These are phyloP conservation scores for Larix sibirica DNA, from an alignment of 83 land plant species.

Conservation along the genomic window DNA sequence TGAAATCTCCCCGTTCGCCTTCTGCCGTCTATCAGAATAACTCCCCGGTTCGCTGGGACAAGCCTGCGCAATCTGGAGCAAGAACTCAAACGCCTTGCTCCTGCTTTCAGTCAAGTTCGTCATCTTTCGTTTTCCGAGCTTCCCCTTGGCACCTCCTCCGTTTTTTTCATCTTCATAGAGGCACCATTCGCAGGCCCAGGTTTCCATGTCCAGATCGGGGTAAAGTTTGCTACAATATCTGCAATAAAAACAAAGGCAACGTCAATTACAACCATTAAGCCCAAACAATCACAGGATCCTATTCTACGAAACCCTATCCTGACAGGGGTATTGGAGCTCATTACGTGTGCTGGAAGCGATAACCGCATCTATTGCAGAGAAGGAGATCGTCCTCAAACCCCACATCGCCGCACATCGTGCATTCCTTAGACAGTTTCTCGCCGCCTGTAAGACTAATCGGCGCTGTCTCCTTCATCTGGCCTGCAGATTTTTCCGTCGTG, in stretches of 20 bases:
- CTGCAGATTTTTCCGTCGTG: too few species aligned
- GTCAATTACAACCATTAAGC: not conserved
- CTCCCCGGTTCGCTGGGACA: not conserved
- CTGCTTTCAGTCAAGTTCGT: not conserved
- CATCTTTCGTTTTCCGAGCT: not conserved
- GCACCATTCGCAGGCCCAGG: constrained; percentile 31
- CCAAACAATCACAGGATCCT: not conserved
- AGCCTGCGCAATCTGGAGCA: constrained; percentile 18
- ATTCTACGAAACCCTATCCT: not conserved
- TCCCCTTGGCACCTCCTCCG: not conserved
- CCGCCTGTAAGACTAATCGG: too few species aligned
- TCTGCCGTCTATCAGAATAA: too few species aligned
- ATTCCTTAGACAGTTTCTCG: constrained; percentile 10
- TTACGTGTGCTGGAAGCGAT: constrained; percentile 37
- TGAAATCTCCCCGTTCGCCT: too few species aligned
- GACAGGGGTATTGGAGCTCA: constrained; percentile 2
- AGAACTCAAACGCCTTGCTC: constrained; percentile 16
- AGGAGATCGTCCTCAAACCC: constrained; percentile 25
- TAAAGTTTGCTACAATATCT: constrained; percentile 26
- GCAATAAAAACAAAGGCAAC: not conserved
- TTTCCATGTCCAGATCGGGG: constrained; percentile 20
- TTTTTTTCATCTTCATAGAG: constrained; percentile 16
- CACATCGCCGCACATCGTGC: constrained; percentile 40
- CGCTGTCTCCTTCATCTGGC: too few species aligned
- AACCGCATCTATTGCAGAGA: constrained; percentile 25